Conservation (phyloP, 2,329 filamentous ascomycete genomes). For the Fusarium virguliforme region DNA sequence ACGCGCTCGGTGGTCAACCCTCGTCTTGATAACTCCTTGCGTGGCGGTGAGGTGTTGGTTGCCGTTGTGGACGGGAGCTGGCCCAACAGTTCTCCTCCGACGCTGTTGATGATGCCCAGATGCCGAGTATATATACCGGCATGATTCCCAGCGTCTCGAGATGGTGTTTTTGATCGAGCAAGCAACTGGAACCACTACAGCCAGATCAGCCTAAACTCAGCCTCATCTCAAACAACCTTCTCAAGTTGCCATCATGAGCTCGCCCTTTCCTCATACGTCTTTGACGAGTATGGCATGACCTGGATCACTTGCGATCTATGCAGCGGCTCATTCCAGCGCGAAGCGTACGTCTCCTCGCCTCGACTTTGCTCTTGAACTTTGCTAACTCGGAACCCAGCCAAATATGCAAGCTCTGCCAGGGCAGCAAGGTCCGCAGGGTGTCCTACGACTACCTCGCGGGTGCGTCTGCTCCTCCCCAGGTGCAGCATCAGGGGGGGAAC, state of each 20-base stretch:
- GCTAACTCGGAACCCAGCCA: slow-evolving; percentile 19
- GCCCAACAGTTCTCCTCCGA: slow-evolving; percentile 22
- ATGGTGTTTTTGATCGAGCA: slow-evolving; percentile 16
- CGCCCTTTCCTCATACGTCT: slow-evolving; percentile 38
- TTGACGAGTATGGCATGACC: slow-evolving; percentile 48
- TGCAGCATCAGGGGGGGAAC: slow-evolving; percentile 29
- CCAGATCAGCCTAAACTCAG: slow-evolving; percentile 11
- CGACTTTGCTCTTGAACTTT: not conserved
- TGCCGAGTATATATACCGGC: slow-evolving; percentile 43
- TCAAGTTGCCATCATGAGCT: slow-evolving; percentile 28
- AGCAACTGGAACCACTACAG: not conserved
- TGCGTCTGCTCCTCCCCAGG: slow-evolving; percentile 25
- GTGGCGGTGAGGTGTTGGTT: slow-evolving; percentile 40
- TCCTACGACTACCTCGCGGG: slow-evolving; percentile 42
- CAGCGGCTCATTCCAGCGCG: slow-evolving; percentile 45
- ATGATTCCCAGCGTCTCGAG: slow-evolving; percentile 14
- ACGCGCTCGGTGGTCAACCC: slow-evolving; percentile 19
- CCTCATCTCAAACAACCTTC: slow-evolving; percentile 8
- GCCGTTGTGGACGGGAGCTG: slow-evolving; percentile 18
- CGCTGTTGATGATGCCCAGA: slow-evolving; percentile 14
- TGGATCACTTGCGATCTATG: slow-evolving; percentile 50
- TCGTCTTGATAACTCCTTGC: slow-evolving; percentile 17
- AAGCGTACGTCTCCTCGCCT: slow-evolving; percentile 31
- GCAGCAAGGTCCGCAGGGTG: slow-evolving; percentile 46
- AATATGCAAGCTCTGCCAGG: slow-evolving; percentile 45